Conservation (phyloP, 441 rosid genomes). For the Adansonia gregorii region DNA sequence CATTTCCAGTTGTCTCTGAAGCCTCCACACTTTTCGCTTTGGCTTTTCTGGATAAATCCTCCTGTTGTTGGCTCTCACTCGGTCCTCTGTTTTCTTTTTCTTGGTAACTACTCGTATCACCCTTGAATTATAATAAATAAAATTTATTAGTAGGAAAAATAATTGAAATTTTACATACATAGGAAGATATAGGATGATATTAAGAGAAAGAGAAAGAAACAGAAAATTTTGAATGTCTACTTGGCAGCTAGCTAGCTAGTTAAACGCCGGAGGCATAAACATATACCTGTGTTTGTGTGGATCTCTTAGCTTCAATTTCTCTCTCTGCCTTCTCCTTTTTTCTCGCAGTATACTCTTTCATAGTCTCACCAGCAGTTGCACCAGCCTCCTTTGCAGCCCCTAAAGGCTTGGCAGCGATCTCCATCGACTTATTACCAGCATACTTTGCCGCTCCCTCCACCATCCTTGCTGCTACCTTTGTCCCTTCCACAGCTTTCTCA, state of each 20-base stretch:
- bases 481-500: slow-evolving; percentile 69
- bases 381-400: slow-evolving; percentile 61
- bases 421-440: slow-evolving; percentile 55
- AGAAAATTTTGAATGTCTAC: neutral
- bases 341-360: slow-evolving; percentile 62
- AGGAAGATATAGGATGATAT: too few relatives aligned
- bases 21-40: neutral
- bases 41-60: neutral
- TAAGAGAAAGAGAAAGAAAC: too few relatives aligned
- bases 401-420: slow-evolving; percentile 60
- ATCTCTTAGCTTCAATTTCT: slow-evolving; percentile 39
- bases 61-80: neutral
- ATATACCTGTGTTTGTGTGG: slow-evolving; percentile 39
- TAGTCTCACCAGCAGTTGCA: slow-evolving; percentile 48
- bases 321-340: slow-evolving; percentile 68
- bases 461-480: slow-evolving; percentile 45
- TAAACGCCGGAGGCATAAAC: neutral
- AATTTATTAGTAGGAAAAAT: neutral
- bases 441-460: slow-evolving; percentile 46
- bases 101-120: neutral
- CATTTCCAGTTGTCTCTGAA: neutral
- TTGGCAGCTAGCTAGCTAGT: neutral
- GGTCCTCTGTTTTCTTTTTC: neutral
- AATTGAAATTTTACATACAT: too few relatives aligned
- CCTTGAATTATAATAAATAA: neutral